Conservation (phyloP, 306 rosid genomes). For the Potentilla sterilis region DNA sequence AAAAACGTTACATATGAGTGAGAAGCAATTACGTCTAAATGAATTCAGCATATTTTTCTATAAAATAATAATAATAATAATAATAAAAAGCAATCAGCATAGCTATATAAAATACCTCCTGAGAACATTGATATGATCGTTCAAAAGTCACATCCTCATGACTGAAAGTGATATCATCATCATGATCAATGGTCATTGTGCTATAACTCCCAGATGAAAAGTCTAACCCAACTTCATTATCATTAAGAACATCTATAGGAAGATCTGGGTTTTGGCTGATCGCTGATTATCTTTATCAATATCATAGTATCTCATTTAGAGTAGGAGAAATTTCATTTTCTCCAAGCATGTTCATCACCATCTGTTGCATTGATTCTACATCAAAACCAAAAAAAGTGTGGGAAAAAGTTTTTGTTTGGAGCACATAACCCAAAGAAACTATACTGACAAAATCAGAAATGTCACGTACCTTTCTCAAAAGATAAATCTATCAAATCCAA, state of each 20-base stretch:
- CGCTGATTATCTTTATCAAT: constrained; percentile 25
- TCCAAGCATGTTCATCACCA: constrained; percentile 22
- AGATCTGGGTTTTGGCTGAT: constrained; percentile 16
- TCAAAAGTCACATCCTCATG: constrained; percentile 10
- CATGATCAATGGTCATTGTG: neutral
- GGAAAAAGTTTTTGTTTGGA: neutral
- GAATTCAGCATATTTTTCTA: neutral
- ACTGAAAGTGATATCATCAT: neutral
- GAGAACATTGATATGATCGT: constrained; percentile 14
- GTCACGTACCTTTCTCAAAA: constrained; percentile 16
- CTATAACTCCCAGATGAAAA: neutral
- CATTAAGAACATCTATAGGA: neutral
- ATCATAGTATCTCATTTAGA: constrained; percentile 10
- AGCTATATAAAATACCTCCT: neutral
- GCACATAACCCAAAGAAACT: neutral
- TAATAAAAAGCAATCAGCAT: too few relatives aligned
- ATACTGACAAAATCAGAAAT: neutral
- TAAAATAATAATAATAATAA: too few relatives aligned
- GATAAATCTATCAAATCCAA: constrained; percentile 31
- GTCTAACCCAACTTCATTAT: constrained; percentile 6
- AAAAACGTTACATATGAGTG: neutral
- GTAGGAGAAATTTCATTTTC: constrained; percentile 25
- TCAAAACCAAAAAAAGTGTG: neutral
- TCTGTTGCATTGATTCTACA: constrained; percentile 27
- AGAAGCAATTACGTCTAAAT: neutral